Conservation (phyloP, 345 rosid species). For the Arabidopsis suecica region DNA sequence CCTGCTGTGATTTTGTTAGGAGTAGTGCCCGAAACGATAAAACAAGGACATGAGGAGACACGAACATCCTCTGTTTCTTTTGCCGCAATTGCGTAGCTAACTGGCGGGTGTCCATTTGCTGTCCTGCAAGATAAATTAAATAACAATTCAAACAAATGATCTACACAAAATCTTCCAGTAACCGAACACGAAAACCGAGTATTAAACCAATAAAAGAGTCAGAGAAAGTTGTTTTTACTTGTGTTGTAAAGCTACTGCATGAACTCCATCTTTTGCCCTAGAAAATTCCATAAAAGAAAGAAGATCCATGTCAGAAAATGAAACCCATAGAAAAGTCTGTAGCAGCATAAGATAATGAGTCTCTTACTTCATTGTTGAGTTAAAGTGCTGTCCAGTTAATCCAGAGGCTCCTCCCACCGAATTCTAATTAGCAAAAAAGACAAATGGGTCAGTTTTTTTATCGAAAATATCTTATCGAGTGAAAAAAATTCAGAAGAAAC, state of each 20-base stretch:
- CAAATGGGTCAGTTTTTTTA: conserved; percentile 12
- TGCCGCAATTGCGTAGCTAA: conserved; percentile 71
- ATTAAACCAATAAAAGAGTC: conserved; percentile 14
- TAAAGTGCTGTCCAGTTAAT: conserved; percentile 75
- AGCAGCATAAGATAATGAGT: conserved; percentile 5
- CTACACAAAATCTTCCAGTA: background rate
- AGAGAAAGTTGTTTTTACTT: conserved; percentile 53
- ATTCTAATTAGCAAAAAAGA: conserved; percentile 54
- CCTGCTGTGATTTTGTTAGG: conserved; percentile 61
- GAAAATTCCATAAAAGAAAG: conserved; percentile 7
- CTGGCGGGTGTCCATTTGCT: conserved; percentile 61
- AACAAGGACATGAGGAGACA: conserved; percentile 78
- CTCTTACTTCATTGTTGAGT: conserved; percentile 69
- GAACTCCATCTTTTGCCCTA: conserved; percentile 77
- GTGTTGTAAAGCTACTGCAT: conserved; percentile 78
- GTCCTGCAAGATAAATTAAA: conserved; percentile 64
- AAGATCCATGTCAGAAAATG: conserved; percentile 20
- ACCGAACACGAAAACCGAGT: background rate
- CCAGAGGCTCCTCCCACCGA: conserved; percentile 83
- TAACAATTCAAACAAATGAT: background rate
- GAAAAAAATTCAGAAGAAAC: background rate
- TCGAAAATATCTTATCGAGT: background rate
- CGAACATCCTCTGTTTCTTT: conserved; percentile 67
- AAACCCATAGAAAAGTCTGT: background rate
- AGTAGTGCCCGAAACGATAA: conserved; percentile 62